Percentiles rank a stretch among this genome's conserved stretches.
Evolutionary conservation across 2,329 filamentous ascomycete genomes (phyloP).

Genomic region (Trichoderma gracile): DNA sequence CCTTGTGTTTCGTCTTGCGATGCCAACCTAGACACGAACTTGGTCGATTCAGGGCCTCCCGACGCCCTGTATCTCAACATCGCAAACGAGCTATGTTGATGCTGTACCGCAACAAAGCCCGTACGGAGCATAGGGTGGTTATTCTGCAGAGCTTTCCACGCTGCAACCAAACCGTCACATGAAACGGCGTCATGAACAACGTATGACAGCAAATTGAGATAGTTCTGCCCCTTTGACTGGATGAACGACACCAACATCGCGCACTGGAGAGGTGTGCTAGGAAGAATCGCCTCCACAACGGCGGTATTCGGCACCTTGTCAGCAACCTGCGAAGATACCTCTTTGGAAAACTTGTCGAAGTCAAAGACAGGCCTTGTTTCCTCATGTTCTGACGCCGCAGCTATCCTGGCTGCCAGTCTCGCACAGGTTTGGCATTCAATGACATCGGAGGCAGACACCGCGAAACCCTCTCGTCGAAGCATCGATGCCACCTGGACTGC

Average conservation of each 20-base stretch:
- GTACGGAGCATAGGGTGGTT: constrained; percentile 73
- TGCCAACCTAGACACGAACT: background rate
- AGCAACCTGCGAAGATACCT: constrained; percentile 37
- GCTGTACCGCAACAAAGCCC: constrained; percentile 66
- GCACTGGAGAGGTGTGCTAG: constrained; percentile 77
- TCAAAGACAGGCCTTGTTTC: constrained; percentile 38
- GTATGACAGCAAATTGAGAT: constrained; percentile 72
- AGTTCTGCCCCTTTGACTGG: constrained; percentile 65
- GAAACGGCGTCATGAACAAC: constrained; percentile 46
- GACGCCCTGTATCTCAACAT: constrained; percentile 64
- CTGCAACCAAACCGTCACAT: constrained; percentile 47
- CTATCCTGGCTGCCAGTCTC: constrained; percentile 39
- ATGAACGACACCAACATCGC: constrained; percentile 78
- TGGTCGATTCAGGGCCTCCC: background rate
- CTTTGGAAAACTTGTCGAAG: constrained; percentile 42
- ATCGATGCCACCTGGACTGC: constrained; percentile 73
- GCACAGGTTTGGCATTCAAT: constrained; percentile 60
- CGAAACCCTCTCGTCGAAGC: constrained; percentile 60
- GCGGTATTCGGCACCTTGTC: constrained; percentile 28
- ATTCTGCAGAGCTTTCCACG: constrained; percentile 59
- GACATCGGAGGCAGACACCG: constrained; percentile 69
- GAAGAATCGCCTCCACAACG: constrained; percentile 61
- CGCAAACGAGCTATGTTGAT: constrained; percentile 63
- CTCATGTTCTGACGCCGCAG: constrained; percentile 26
- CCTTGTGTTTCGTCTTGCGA: constrained; percentile 4